Evolutionary conservation across 441 rosid species (phyloP), one percentile per base, ranked within the genome.

Genomic region (Metrosideros polymorpha): DNA sequence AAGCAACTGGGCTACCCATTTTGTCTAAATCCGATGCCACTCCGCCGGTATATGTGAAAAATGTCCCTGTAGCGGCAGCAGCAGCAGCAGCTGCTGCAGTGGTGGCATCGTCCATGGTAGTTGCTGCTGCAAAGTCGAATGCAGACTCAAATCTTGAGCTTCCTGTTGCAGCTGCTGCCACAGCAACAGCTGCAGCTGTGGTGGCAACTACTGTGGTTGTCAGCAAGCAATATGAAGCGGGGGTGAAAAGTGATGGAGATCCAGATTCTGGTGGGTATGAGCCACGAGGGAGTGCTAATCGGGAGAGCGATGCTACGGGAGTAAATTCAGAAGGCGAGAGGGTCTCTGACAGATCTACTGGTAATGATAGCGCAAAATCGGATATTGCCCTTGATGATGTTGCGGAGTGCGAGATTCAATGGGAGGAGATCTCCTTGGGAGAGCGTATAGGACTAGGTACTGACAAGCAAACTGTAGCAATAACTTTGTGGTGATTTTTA

Each of bases 361-460:
- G 94, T 76, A 90, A 91, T 75, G 96, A 94, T 84, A 94, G 95
- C 90, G 76, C 92, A 32, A 97, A 90, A 88, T 94, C 97, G 35
- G 98, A 96, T 88, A 87, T 86, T 84, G 87, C 91, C 22, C 89
- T 94, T 88, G 99, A 95, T 87, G 98, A 94, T 90, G 96, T 96
- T 86, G 96, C 96, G 14, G 99, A 97, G 63, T 95, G 94, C 84
- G 99, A 97, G 94, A 95, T 97, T 91, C 93, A 89, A 50, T 96
- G 96, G 98, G 99, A 95, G 59, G 99, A 96, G 83, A 93, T 96
- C 88, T 91, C 94, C 87, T 82, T 95, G 93, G 99, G 99, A 55
- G 99, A 96, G 85, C 98, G 99, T 71, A 95, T 97, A 90, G 99
- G 99, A 92, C 99, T 97, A 50, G 99, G 99, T 97, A 97, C 86